Conservation (phyloP, 176 grass and related monocot genomes). For the Cenchrus americanus region DNA sequence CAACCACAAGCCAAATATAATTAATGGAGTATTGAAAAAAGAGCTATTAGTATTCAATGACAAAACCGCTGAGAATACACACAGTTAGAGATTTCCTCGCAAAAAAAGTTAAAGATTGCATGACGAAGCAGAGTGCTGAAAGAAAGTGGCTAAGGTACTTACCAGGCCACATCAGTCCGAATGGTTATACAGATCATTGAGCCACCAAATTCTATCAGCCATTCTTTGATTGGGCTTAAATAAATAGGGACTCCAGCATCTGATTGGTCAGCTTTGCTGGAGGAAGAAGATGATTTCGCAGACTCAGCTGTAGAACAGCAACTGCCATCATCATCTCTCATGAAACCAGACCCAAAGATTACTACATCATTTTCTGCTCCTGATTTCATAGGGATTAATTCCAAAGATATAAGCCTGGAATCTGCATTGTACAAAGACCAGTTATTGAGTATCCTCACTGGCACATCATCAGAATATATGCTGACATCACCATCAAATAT, state of each 20-base stretch:
- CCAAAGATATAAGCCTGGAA: constrained; percentile 89
- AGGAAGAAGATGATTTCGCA: constrained; percentile 52
- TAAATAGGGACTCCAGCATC: constrained; percentile 87
- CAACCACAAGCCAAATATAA: constrained; percentile 52
- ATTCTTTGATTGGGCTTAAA: constrained; percentile 95
- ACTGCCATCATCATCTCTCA: constrained; percentile 96
- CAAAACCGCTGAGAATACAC: background rate
- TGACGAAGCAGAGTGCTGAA: constrained; percentile 21
- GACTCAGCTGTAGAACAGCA: constrained; percentile 70
- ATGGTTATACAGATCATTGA: constrained; percentile 96
- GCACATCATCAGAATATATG: constrained; percentile 78
- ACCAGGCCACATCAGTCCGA: constrained; percentile 96
- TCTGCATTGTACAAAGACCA: constrained; percentile 98
- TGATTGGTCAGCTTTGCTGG: constrained; percentile 46
- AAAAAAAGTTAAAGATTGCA: background rate
- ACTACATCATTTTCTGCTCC: constrained; percentile 91
- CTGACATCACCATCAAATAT: constrained; percentile 77
- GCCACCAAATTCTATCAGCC: constrained; percentile 96
- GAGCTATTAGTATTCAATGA: constrained; percentile 25
- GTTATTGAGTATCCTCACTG: constrained; percentile 86
- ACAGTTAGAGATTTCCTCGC: background rate
- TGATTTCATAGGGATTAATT: constrained; percentile 94
- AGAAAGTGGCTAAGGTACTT: constrained; percentile 24
- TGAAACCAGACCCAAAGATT: constrained; percentile 91
- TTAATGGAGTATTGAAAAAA: constrained; percentile 23